Evolutionary conservation across 2,329 filamentous ascomycete species (phyloP), one percentile per base, ranked within the genome.

Genomic region (Arachnopeziza araneosa): DNA sequence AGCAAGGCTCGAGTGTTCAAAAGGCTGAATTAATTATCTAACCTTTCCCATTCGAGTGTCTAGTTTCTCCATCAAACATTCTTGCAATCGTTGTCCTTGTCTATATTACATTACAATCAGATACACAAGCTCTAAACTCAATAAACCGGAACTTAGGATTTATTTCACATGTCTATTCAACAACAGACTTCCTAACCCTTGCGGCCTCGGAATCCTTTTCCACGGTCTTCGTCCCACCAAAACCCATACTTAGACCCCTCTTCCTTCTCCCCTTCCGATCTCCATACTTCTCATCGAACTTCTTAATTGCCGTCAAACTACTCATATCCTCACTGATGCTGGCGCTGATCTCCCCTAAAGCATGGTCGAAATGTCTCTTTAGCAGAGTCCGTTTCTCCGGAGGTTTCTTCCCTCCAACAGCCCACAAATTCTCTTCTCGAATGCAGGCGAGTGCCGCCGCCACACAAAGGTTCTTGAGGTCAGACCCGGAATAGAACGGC

Each of bases 251-350:
- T 61, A 76, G 77, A 58, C 74, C 74, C 69, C 76, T 84, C 74
- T 83, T 86, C 71, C 83, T 84, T 70, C 84, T 82, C 67, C 83
- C 84, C 70, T 85, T 88, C 44, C 88, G 83, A 71, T 96, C 92
- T 24, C 95, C 93, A 73, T 93, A 99, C 73, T 93, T 89, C 76
- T 96, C 91, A 72, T 99, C 95, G 71, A 98, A 99, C 75, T 96
- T 96, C 68, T 91, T 84, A 69, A 99, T 96, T 14, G 90, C 90
- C 65, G 85, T 84, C 63, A 99, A 78, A 32, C 86, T 91, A 54
- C 85, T 81, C 93, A 97, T 98, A 70, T 99, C 93, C 74, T 97
- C 93, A 68, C 86, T 93, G 66, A 97, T 93, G 69, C 90, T 96
- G 0, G 95, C 92, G 59, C 88, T 90, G 67, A 99, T 96, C 74